These are phyloP conservation scores for Martensiomyces pterosporus DNA, from an alignment of 192 early-diverging fungal genomes.

Conservation along the genomic window DNA sequence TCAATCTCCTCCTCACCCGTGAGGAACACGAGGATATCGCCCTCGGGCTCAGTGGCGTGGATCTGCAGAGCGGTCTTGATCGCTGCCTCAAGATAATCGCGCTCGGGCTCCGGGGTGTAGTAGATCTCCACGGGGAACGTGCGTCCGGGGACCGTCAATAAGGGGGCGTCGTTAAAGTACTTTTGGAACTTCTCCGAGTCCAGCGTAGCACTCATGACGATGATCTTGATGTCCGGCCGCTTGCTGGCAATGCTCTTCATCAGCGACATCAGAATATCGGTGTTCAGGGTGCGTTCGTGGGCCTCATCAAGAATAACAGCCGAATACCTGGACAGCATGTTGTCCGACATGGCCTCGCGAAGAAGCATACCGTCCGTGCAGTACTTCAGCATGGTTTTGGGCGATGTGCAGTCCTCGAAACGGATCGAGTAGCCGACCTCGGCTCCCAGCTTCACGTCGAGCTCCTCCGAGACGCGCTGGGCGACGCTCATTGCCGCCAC, in stretches of 20 bases:
- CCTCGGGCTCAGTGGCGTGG: slow-evolving; percentile 87
- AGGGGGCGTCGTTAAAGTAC: slow-evolving; percentile 94
- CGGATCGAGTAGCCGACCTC: slow-evolving; percentile 98
- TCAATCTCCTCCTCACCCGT: slow-evolving; percentile 99
- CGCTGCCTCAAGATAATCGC: slow-evolving; percentile 95
- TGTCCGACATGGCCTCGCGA: slow-evolving; percentile 96
- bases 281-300: slow-evolving; percentile 93
- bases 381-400: slow-evolving; percentile 86
- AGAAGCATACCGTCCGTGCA: slow-evolving; percentile 99
- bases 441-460: slow-evolving; percentile 89
- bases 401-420: slow-evolving; percentile 93
- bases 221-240: slow-evolving; percentile 81
- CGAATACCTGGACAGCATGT: slow-evolving; percentile 79
- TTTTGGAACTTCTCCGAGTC: slow-evolving; percentile 99
- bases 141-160: slow-evolving; percentile 90
- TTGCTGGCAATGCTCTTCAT: slow-evolving; percentile 83
- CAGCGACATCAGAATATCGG: slow-evolving; percentile 98
- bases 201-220: slow-evolving; percentile 97
- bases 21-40: slow-evolving; percentile 95
- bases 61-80: slow-evolving; percentile 94
- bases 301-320: slow-evolving; percentile 98
- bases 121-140: slow-evolving; percentile 98
- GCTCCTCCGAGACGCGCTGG: slow-evolving; percentile 95
- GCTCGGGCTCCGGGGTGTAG: slow-evolving; percentile 96
- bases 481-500: slow-evolving; percentile 99